Base-by-base conservation (phyloP, 177 flowering plant species). In the Tripterygium wilfordii region DNA sequence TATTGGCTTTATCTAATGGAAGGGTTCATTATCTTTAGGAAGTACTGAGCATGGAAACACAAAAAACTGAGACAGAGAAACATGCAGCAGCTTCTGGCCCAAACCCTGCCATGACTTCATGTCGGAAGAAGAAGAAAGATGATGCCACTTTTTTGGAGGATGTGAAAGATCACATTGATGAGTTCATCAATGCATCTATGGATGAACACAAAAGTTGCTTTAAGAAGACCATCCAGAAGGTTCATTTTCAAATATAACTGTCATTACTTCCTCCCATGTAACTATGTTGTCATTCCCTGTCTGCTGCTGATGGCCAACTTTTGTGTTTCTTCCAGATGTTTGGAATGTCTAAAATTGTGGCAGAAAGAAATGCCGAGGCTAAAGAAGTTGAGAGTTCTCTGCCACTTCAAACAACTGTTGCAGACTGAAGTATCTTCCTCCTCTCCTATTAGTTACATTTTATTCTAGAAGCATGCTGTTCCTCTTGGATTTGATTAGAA, bases 191-290 rank as follows among this genome's bases (percentile, higher is more conserved):
- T 63, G 94, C 98, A 51, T 92, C 96, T 9, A 71, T 82, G 96
- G 95, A 88, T 20, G 98, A 92, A 62, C 98, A 92, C 72, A 77
- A 74, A 52, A 63, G 68, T 51, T 88, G 98, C 66, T 92, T 88
- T 48, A 73, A 75, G 65, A 92, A 88, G 63, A 92, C 98, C 21
- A 69, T 88, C 25, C 57, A 76, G 45, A 88, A 88, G 92, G 96
- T 83, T 37, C 23, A 49, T 42, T 38, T 14, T 3, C 24, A 20
- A 2, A 8, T 38, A 8, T 20, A 38, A 38, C 4, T 20, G 4
- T 36, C 17, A 6, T 16, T 36, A 2, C 40, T 16, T 15, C 15
- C 4, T 15, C 3, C 4, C 3, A 3, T 36, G 18, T 3, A 3
- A 4, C 40, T 36, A 3, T 2, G 5, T 18, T 38, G 13, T 18